Conservation (phyloP, 352 stramenopile species). For the Blastocystis hominis region DNA sequence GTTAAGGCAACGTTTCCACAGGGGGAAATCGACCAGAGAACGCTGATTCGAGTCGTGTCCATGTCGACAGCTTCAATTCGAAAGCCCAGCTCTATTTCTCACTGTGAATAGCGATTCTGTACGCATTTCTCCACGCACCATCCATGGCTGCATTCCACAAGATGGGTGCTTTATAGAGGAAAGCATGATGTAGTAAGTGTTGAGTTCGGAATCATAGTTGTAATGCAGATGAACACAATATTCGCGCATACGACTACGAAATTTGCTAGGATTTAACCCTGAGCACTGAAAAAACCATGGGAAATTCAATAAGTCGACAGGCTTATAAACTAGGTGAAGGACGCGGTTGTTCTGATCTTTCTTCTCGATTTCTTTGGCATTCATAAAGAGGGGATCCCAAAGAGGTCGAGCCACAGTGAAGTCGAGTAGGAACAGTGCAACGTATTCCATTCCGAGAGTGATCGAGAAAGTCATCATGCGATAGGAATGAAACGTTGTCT, state of each 20-base stretch:
- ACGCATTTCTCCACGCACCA: slow-evolving; percentile 2
- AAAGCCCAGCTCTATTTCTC: background rate
- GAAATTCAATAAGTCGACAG: background rate
- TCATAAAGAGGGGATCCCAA: slow-evolving; percentile 37
- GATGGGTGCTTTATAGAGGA: background rate
- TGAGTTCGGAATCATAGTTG: slow-evolving; percentile 2
- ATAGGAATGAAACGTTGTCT: background rate
- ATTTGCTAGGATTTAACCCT: background rate
- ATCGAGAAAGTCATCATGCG: background rate
- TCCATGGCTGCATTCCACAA: too few species aligned
- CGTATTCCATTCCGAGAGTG: slow-evolving; percentile 10
- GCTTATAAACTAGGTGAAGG: slow-evolving; percentile 41
- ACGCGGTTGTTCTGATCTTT: slow-evolving; percentile 39
- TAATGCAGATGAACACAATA: slow-evolving; percentile 20
- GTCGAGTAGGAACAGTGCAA: slow-evolving; percentile 38
- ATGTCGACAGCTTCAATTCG: background rate
- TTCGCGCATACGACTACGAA: background rate
- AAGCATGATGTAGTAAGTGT: slow-evolving; percentile 36
- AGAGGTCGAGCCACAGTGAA: background rate
- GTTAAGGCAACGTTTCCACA: background rate
- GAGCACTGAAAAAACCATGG: background rate
- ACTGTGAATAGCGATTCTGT: background rate
- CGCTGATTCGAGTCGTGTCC: background rate
- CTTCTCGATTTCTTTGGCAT: background rate
- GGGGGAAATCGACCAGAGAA: background rate